Evolutionary conservation across 805 yeast species (phyloP), one percentile per base, ranked within the genome.

Genomic region (Millerago galiae): DNA sequence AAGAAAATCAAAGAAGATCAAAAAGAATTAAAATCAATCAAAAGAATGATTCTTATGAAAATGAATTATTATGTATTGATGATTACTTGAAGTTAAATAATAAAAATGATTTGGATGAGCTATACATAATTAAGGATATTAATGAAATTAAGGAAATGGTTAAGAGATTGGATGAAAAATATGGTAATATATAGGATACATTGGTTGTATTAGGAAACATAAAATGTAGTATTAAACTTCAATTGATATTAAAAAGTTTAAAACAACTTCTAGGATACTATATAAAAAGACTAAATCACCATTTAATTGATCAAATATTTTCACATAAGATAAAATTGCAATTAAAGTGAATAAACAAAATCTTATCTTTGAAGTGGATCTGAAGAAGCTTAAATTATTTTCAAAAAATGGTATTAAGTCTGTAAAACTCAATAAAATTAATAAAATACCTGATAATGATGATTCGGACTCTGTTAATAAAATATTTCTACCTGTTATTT

Each of bases 1-100:
- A 50, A 43, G 35, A 34, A 37, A 14, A 29, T 29, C 15, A 11
- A 29, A 48, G 59, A 37, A 44, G 50, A 25, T 52, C 55, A 5
- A 59, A 56, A 38, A 52, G 62, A 41, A 35, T 51, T 34, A 59
- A 52, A 38, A n/a, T 52, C 11, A 46, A 43, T 21, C 26, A 46
- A 12, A 51, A 43, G 2, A n/a, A 35, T 9, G 51, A 49, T 21
- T 31, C n/a, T 1, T 48, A 33, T 24, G 41, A 48, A 8, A 37
- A 40, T 3, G 17, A 38, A 28, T 28, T 45, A 0, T 27, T 54
- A 5, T 57, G 60, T 39, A 33, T 49, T 14, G 59, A 55, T n/a
- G 59, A 56, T 34, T 57, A 52, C 34, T 17, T 53, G 36, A 54
- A 48, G 27, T 12, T 48, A 13, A 31, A 44, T 6, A 9, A 26